Evolutionary conservation across 768 basidiomycete species (phyloP).

Genomic region (Macrolepiota dolichaula): DNA sequence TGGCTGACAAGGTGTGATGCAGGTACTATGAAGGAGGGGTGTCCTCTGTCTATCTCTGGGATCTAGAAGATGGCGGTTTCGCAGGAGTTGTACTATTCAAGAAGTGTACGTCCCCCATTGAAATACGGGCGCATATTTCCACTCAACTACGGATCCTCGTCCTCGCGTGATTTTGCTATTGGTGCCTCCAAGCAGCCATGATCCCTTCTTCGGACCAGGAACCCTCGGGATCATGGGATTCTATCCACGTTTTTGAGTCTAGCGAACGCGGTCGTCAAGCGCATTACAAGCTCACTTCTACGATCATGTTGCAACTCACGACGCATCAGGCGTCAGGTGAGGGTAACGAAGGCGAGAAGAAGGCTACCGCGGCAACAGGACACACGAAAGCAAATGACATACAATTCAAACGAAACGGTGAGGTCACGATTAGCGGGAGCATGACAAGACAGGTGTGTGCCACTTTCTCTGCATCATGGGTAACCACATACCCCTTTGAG

Average conservation of each 20-base stretch:
- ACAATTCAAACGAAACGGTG: constrained; percentile 47
- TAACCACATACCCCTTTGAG: neutral
- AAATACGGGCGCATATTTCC: neutral
- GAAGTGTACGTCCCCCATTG: constrained; percentile 61
- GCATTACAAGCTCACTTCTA: constrained; percentile 96
- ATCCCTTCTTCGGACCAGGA: constrained; percentile 50
- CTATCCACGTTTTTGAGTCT: constrained; percentile 96
- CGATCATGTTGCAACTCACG: constrained; percentile 91
- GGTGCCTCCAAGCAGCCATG: constrained; percentile 46
- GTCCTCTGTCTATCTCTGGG: constrained; percentile 97
- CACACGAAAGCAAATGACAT: constrained; percentile 7
- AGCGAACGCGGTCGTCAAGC: constrained; percentile 90
- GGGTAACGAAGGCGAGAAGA: constrained; percentile 32
- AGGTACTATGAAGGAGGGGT: constrained; percentile 95
- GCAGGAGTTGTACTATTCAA: constrained; percentile 96
- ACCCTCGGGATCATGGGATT: constrained; percentile 92
- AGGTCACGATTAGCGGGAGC: constrained; percentile 86
- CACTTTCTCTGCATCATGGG: neutral
- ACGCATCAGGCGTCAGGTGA: constrained; percentile 31
- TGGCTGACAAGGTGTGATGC: constrained; percentile 32
- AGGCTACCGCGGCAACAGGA: constrained; percentile 15
- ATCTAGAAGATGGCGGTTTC: constrained; percentile 93
- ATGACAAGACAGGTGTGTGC: constrained; percentile 90
- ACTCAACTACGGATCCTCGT: neutral
- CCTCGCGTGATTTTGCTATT: neutral